phyloP scores from a whole-genome alignment of 768 basidiomycete species.

The Coprinopsis cinerea region DNA sequence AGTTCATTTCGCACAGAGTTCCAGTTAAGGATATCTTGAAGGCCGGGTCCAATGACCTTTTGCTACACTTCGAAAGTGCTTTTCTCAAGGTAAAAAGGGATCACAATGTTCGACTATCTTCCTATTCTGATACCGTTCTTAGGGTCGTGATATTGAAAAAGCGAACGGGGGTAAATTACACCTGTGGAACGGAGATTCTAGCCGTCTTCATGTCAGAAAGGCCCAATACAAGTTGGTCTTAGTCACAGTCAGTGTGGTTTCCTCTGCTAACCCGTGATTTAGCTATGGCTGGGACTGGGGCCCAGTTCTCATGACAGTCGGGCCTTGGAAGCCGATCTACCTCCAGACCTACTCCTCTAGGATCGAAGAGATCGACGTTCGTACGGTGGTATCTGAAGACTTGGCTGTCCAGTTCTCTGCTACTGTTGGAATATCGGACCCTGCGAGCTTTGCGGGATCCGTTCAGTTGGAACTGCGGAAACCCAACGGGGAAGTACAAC shows the following conservation, averaged over 20 bases:
- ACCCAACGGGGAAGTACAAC: conserved; percentile 41
- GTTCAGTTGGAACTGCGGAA: conserved; percentile 46
- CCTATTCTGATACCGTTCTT: neutral
- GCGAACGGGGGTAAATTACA: conserved; percentile 47
- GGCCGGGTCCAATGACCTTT: conserved; percentile 57
- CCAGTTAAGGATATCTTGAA: conserved; percentile 50
- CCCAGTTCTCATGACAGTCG: conserved; percentile 79
- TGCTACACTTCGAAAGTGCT: conserved; percentile 68
- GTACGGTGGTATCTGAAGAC: conserved; percentile 47
- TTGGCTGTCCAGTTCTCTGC: conserved; percentile 49
- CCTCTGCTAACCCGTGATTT: conserved; percentile 5
- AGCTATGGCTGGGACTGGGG: conserved; percentile 96
- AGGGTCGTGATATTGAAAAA: conserved; percentile 75
- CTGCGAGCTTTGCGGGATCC: conserved; percentile 26
- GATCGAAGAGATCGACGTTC: conserved; percentile 62
- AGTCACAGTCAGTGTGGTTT: neutral
- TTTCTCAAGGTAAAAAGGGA: conserved; percentile 50
- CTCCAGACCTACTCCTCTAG: conserved; percentile 64
- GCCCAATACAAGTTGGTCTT: conserved; percentile 79
- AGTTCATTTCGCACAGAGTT: conserved; percentile 74
- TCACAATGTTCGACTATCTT: neutral
- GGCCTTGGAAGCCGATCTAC: conserved; percentile 80
- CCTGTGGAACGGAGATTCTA: conserved; percentile 90
- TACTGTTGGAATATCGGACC: conserved; percentile 36
- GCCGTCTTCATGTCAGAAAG: conserved; percentile 86